Percentiles rank a stretch among this genome's conserved stretches.
These are phyloP conservation scores for Parsonsia alboflavescens DNA, from an alignment of 257 asterid species.

Conservation along the genomic window DNA sequence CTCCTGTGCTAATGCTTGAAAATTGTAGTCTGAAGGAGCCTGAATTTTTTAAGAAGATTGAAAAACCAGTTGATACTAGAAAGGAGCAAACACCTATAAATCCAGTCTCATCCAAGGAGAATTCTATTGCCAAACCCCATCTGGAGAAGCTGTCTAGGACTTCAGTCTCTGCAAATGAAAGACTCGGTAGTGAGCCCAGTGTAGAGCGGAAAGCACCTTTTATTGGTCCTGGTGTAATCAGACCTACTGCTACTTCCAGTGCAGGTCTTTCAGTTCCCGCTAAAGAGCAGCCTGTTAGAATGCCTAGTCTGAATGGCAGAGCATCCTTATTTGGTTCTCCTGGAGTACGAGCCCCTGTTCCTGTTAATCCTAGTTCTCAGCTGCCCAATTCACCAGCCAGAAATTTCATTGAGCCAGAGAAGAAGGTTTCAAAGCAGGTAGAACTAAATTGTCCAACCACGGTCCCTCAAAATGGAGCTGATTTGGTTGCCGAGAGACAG, in stretches of 20 bases:
- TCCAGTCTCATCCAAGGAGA: slow-evolving; percentile 29
- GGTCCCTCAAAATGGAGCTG: slow-evolving; percentile 35
- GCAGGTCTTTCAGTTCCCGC: slow-evolving; percentile 22
- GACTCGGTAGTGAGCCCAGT: slow-evolving; percentile 27
- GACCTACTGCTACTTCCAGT: slow-evolving; percentile 32
- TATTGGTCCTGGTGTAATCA: slow-evolving; percentile 39
- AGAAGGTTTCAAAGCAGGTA: slow-evolving; percentile 43
- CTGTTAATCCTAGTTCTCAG: slow-evolving; percentile 38
- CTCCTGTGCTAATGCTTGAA: slow-evolving; percentile 64
- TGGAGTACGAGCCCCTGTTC: slow-evolving; percentile 29
- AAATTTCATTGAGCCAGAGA: slow-evolving; percentile 41
- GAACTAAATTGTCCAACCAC: slow-evolving; percentile 48
- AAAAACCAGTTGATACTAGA: slow-evolving; percentile 26
- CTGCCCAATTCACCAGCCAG: slow-evolving; percentile 46
- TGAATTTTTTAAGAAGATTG: slow-evolving; percentile 42
- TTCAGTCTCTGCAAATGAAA: slow-evolving; percentile 19
- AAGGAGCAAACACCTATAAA: slow-evolving; percentile 30
- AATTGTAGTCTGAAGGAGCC: slow-evolving; percentile 60
- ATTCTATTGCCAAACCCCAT: slow-evolving; percentile 15
- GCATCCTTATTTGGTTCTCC: slow-evolving; percentile 46
- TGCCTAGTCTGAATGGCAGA: slow-evolving; percentile 36
- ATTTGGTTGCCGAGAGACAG: slow-evolving; percentile 34
- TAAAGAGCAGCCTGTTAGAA: slow-evolving; percentile 38
- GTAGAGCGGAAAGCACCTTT: slow-evolving; percentile 38
- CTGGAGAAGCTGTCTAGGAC: slow-evolving; percentile 8